Evolutionary conservation across 2,329 filamentous ascomycete species (phyloP), one percentile per base, ranked within the genome.

Genomic region (Fusarium praegraminearum): DNA sequence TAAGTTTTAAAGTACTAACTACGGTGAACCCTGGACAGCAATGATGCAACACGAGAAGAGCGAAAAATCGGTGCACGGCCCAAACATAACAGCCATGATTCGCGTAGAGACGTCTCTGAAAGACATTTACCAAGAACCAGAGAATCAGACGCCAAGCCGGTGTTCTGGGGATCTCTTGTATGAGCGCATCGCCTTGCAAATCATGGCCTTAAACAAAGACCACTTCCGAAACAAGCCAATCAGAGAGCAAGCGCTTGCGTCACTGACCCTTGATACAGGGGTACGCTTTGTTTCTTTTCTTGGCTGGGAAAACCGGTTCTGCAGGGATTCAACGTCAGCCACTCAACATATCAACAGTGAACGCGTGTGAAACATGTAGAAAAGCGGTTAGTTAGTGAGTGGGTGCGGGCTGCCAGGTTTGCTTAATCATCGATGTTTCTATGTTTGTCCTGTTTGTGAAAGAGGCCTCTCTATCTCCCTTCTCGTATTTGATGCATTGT

Each of bases 101-200:
- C 65, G 61, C 60, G 16, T 24, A 55, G 51, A 57, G 24, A 44
- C n/a, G 32, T 44, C 40, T 40, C 15, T 38, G 26, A 22, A 22
- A 56, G 53, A 49, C 28, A 20, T 26, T 16, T 11, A 44, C 22
- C 26, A 33, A 24, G 33, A 28, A 38, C 40, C 33, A 40, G 30
- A 56, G 53, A 56, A 54, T 47, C 58, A 65, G 44, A 57, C 62
- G 56, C 66, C 52, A 70, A 33, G 33, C 36, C n/a, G 51, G 10
- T 40, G 33, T 36, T 40, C 33, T 52, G 33, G 26, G 62, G 57
- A 67, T 67, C 60, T 70, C 60, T 41, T 44, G 49, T 28, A 69
- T 70, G 67, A 68, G 63, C 67, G 68, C 68, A 70, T 71, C 68
- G 68, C 56, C 60, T 36, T 62, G 68, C 68, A 70, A 71, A 70